A percentile compares a stretch with the other conserved stretches of the same genome.
phyloP scores from a whole-genome alignment of 176 grass and related monocot genomes.

The Phoenix dactylifera region DNA sequence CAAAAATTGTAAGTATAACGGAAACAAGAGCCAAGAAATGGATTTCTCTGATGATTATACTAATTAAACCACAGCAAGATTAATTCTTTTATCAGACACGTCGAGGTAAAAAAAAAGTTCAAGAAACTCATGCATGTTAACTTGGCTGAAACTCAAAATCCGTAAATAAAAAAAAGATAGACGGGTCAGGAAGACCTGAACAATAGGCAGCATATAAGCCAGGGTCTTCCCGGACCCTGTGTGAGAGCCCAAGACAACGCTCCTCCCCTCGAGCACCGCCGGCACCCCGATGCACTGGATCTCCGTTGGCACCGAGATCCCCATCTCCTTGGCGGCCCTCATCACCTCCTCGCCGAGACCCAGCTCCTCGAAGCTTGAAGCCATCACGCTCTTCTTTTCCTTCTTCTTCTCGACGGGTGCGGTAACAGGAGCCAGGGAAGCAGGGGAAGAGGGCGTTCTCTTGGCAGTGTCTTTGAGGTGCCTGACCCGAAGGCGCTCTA shows the following conservation, averaged over 20 bases:
- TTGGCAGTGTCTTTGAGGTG: constrained; percentile 58
- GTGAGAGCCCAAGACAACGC: constrained; percentile 81
- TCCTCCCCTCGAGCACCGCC: constrained; percentile 53
- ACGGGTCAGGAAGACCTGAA: constrained; percentile 39
- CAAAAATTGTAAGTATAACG: no score
- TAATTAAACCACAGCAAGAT: no score
- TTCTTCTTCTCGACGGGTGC: constrained; percentile 24
- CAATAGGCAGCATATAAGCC: constrained; percentile 79
- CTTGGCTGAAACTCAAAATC: no score
- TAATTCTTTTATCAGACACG: no score
- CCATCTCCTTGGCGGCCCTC: constrained; percentile 54
- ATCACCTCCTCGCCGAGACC: constrained; percentile 54
- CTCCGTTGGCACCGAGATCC: constrained; percentile 73
- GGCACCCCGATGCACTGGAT: constrained; percentile 81
- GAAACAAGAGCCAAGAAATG: no score
- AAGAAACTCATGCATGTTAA: no score
- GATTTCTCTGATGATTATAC: no score
- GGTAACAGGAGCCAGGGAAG: background rate
- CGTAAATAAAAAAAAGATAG: no score
- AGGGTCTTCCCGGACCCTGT: constrained; percentile 97
- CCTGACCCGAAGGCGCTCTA: constrained; percentile 71
- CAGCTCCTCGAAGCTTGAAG: constrained; percentile 59
- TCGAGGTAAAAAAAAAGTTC: no score
- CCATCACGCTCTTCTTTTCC: constrained; percentile 23
- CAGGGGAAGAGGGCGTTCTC: background rate